These are phyloP conservation scores for Phytophthora rubi DNA, from an alignment of 352 stramenopile genomes.

Conservation along the genomic window DNA sequence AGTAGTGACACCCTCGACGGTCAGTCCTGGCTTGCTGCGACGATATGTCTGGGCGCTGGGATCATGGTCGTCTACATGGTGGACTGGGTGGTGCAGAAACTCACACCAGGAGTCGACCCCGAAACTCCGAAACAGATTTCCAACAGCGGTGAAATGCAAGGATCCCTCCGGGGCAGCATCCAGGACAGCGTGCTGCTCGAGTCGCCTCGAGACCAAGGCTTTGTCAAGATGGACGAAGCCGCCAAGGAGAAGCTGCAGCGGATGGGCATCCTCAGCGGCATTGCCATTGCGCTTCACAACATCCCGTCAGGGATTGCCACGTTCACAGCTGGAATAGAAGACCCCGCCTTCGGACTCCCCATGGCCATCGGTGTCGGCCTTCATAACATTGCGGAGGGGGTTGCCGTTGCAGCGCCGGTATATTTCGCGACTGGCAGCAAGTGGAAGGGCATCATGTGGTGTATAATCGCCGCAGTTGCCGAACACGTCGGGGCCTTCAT, in stretches of 20 bases:
- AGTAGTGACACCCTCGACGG: conserved; percentile 30
- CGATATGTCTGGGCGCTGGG: conserved; percentile 84
- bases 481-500: conserved; percentile 92
- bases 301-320: conserved; percentile 97
- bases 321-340: conserved; percentile 91
- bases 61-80: conserved; percentile 62
- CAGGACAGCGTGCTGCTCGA: conserved; percentile 37
- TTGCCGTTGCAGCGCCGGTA: conserved; percentile 95
- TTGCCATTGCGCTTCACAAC: conserved; percentile 97
- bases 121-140: conserved; percentile 18
- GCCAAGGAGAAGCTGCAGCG: conserved; percentile 66
- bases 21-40: conserved; percentile 77
- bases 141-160: background rate
- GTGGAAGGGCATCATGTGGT: conserved; percentile 96
- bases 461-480: conserved; percentile 81
- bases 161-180: conserved; percentile 18
- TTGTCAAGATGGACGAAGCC: conserved; percentile 47
- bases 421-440: conserved; percentile 96
- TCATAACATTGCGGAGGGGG: conserved; percentile 97
- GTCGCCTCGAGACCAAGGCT: conserved; percentile 30
- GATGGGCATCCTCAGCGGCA: conserved; percentile 91
- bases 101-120: conserved; percentile 37
- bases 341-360: conserved; percentile 87
- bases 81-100: conserved; percentile 51
- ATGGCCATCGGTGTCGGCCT: conserved; percentile 95